Evolutionary conservation across 148 eudicot species (phyloP).

Genomic region (Rhododendron vialii): DNA sequence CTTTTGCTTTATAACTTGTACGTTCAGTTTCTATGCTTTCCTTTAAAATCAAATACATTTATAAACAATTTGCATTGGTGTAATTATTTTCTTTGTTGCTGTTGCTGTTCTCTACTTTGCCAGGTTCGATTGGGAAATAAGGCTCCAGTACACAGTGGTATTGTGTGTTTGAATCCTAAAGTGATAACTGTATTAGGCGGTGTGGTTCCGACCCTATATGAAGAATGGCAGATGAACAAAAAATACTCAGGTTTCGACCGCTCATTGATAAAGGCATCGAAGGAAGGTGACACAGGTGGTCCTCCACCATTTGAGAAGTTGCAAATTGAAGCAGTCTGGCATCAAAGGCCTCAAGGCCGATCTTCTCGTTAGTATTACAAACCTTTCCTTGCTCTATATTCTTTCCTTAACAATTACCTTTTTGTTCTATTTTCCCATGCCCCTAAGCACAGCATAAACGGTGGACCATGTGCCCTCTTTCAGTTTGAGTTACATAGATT

Average conservation of each 20-base stretch:
- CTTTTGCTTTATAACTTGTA: not conserved
- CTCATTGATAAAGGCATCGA: conserved; percentile 32
- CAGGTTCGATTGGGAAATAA: conserved; percentile 73
- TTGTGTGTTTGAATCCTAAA: conserved; percentile 63
- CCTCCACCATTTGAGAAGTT: conserved; percentile 91
- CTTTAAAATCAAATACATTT: not conserved
- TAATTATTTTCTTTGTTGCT: not conserved
- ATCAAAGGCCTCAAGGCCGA: conserved; percentile 34
- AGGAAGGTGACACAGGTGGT: conserved; percentile 44
- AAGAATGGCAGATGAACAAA: conserved; percentile 94
- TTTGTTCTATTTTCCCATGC: not conserved
- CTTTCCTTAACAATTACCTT: not conserved
- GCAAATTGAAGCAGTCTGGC: conserved; percentile 45
- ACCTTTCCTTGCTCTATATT: conserved; percentile 6
- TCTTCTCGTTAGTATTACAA: conserved; percentile 17
- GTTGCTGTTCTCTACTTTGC: conserved; percentile 11
- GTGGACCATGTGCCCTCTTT: not conserved
- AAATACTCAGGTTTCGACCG: conserved; percentile 78
- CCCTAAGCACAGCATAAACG: not conserved
- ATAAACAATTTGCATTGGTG: not conserved
- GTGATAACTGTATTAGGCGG: conserved; percentile 76
- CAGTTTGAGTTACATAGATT: not conserved
- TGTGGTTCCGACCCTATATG: conserved; percentile 67
- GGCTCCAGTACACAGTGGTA: conserved; percentile 53
- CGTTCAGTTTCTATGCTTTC: not conserved